A percentile compares a stretch with the other conserved stretches of the same genome.
Conservation (phyloP, 768 basidiomycete genomes). For the Pseudohyphozyma bogoriensis region DNA sequence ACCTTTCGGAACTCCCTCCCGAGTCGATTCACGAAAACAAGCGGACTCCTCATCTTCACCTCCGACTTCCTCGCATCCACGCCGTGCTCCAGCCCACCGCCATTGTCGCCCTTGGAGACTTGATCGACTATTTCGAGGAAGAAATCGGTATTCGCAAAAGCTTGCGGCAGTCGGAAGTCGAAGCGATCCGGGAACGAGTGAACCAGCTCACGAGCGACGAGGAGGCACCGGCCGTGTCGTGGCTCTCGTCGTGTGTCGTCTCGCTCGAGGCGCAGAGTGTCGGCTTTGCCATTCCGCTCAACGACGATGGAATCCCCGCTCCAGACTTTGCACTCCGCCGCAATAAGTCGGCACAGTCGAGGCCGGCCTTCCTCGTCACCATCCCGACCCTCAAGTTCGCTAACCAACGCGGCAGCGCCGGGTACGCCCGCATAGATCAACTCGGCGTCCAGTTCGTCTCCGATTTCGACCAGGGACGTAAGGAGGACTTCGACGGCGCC, state of each 20-base stretch:
- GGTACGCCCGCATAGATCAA: constrained; percentile 58
- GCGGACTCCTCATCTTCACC: constrained; percentile 36
- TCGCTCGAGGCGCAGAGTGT: constrained; percentile 47
- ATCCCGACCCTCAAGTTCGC: constrained; percentile 64
- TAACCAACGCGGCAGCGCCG: constrained; percentile 65
- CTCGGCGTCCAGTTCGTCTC: constrained; percentile 70
- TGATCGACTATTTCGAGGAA: constrained; percentile 58
- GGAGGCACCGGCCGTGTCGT: constrained; percentile 29
- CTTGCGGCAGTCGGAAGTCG: constrained; percentile 64
- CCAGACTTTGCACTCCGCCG: constrained; percentile 21
- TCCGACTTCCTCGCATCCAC: constrained; percentile 65
- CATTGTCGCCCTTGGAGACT: constrained; percentile 79
- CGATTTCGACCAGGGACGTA: constrained; percentile 66
- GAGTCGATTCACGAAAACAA: constrained; percentile 4
- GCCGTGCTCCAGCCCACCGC: constrained; percentile 92
- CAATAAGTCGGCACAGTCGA: constrained; percentile 39
- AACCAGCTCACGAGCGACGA: constrained; percentile 58
- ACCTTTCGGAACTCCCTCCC: constrained; percentile 7
- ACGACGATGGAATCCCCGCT: constrained; percentile 46
- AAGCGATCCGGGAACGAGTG: constrained; percentile 55
- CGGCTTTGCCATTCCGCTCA: constrained; percentile 83
- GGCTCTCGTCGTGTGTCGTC: constrained; percentile 40
- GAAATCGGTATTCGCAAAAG: constrained; percentile 66
- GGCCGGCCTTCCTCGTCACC: constrained; percentile 74
- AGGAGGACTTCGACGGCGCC: constrained; percentile 49